Base-by-base conservation (phyloP, 768 basidiomycete genomes). In the Thelephora ganbajun region DNA sequence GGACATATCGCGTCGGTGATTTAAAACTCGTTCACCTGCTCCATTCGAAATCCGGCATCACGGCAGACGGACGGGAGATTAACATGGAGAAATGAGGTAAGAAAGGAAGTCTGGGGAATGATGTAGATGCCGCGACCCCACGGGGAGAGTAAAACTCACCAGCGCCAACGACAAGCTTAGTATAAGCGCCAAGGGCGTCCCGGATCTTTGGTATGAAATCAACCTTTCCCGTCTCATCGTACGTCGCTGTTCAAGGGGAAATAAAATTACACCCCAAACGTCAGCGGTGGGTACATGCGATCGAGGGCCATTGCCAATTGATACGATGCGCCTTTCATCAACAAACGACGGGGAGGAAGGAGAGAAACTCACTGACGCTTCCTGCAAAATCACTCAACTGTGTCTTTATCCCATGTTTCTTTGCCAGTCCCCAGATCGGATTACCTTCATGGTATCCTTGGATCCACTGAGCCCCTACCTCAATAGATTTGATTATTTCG, bases 351-450 rank as follows among this genome's bases (percentile, higher is more conserved):
- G 14, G 12, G 39, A 18, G 1, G 39, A 22, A 41, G 7, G 39
- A 41, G 22, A 41, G 23, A 13, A 0, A 51, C 61, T 54, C 48
- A 62, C 61, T 48, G 20, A 59, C 53, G 48, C 54, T 61, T 0
- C 50, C 52, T 35, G 43, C 51, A 39, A 46, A 57, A 46, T 57
- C 70, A 50, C 65, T 78, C 42, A 61, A 63, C 36, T 58, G 62
- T 1, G 70, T 70, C 43, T 62, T 61, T 13, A 79, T 47, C 19
- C 66, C 65, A 48, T 77, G 69, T 50, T 78, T 76, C 50, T 68
- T 59, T 2, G 70, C 74, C 39, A 82, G 62, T 6, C 58, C 56
- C 53, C 71, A 69, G 13, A 81, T 77, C 0, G 79, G 79, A 54
- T 82, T 81, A 3, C 63, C 62, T 3, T 68, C 64, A 0, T 73